A percentile compares a stretch with the other conserved stretches of the same genome.
Conservation (phyloP, 1,284 basidiomycete species). For the Ceraceosorus guamensis region DNA sequence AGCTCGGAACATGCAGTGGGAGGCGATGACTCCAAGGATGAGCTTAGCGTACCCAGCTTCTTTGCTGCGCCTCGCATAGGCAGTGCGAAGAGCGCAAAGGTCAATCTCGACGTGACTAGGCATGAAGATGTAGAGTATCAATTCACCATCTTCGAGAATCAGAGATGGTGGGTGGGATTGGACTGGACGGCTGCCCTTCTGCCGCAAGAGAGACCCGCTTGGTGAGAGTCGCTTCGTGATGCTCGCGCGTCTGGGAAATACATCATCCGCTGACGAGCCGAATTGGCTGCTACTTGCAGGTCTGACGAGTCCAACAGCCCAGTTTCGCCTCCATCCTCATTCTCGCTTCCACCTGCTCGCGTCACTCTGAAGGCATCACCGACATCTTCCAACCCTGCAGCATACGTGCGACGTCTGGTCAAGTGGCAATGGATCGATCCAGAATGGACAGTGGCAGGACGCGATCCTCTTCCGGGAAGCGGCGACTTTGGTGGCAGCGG, state of each 20-base stretch:
- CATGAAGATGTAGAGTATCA: slow-evolving; percentile 43
- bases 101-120: slow-evolving; percentile 10
- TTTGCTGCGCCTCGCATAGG: background rate
- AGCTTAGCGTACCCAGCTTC: background rate
- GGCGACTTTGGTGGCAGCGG: background rate
- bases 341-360: slow-evolving; percentile 51
- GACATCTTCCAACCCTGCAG: slow-evolving; percentile 27
- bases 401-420: slow-evolving; percentile 37
- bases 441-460: slow-evolving; percentile 48
- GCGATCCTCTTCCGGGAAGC: background rate
- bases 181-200: slow-evolving; percentile 88
- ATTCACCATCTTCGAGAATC: slow-evolving; percentile 71
- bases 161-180: slow-evolving; percentile 69
- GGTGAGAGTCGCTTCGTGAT: slow-evolving; percentile 54
- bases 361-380: slow-evolving; percentile 40
- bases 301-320: slow-evolving; percentile 49
- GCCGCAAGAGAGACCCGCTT: slow-evolving; percentile 80
- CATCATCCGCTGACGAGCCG: background rate
- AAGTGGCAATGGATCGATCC: slow-evolving; percentile 51
- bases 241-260: too few relatives aligned
- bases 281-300: slow-evolving; percentile 10
- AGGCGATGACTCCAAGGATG: background rate
- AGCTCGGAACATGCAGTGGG: background rate
- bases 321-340: slow-evolving; percentile 55
- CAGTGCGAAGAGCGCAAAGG: background rate